Evolutionary conservation across 345 rosid species (phyloP), one percentile per base, ranked within the genome.

Genomic region (Pistacia vera): DNA sequence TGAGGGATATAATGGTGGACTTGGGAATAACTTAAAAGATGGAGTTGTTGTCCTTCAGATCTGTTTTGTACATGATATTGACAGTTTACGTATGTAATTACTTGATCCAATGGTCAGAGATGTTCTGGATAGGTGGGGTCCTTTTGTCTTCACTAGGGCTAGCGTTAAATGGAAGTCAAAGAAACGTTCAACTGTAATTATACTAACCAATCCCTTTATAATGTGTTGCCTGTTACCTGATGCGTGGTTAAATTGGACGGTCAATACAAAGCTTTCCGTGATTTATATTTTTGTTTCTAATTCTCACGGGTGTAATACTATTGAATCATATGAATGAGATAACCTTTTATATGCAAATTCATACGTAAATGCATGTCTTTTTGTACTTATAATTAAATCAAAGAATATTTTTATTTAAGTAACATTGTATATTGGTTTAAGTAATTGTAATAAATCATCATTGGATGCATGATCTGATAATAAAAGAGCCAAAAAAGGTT

Each of bases 151-250:
- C 16, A 3, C 44, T 4, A 5, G 44, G 44, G 6, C 72, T 66
- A 73, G 75, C 74, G 66, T 63, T 59, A 6, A 36, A 52, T 8
- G 41, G 35, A 68, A 85, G 87, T 80, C 88, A 82, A 74, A 66
- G 66, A 80, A 83, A 82, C 79, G 93, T 84, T 90, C 87, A 88
- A 81, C 93, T 63, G 82, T 75, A 80, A 79, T 86, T 76, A 59
- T 20, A 62, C 65, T 80, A 75, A 70, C 71, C 71, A 81, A 77
- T 71, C 9, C 52, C 13, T 54, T 8, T n/a, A 13, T 30, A 13
- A 54, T 16, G 9, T 51, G 20, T 35, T n/a, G 5, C 8, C 8
- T 2, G 67, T 64, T 58, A 60, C 33, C 46, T 70, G 46, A 54
- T 58, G 71, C 0, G 4, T 49, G 77, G 73, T 65, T 57, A 68